Evolutionary conservation across 257 asterid species (phyloP).

Genomic region (Plantago ovata): DNA sequence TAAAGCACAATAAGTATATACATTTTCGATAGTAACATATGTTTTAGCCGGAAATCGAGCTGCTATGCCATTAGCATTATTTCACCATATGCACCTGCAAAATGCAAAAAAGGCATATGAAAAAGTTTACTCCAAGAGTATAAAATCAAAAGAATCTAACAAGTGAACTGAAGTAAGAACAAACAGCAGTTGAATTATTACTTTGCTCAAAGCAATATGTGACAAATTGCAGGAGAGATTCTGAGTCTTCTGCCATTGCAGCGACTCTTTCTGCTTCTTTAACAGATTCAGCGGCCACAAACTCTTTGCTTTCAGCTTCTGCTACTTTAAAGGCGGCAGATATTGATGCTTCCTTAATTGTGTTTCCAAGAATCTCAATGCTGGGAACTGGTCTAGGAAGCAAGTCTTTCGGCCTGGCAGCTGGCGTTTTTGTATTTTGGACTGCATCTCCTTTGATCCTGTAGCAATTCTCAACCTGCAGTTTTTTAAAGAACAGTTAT

Average conservation of each 20-base stretch:
- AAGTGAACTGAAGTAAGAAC: too few species aligned
- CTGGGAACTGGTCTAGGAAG: constrained; percentile 40
- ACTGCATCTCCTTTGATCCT: constrained; percentile 43
- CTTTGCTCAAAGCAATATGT: constrained; percentile 57
- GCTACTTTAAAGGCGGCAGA: constrained; percentile 57
- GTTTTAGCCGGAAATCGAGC: too few species aligned
- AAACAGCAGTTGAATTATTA: constrained; percentile 14
- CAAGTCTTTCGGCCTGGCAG: constrained; percentile 34
- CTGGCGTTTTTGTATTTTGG: constrained; percentile 23
- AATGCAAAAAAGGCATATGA: too few species aligned
- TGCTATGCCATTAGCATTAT: too few species aligned
- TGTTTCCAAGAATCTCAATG: constrained; percentile 48
- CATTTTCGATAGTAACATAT: too few species aligned
- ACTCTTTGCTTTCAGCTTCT: constrained; percentile 79
- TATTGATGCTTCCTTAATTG: constrained; percentile 54
- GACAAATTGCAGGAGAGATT: constrained; percentile 55
- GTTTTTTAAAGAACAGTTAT: neutral
- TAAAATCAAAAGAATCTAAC: too few species aligned
- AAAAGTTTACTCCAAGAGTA: too few species aligned
- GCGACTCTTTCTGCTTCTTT: constrained; percentile 78
- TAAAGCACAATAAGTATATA: too few species aligned
- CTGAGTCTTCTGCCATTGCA: constrained; percentile 65
- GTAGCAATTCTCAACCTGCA: constrained; percentile 61
- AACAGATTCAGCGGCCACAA: constrained; percentile 70
- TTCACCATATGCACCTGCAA: too few species aligned